A percentile compares a stretch with the other conserved stretches of the same genome.
phyloP scores from a whole-genome alignment of 331 rosid species.

The Malus hybrid region DNA sequence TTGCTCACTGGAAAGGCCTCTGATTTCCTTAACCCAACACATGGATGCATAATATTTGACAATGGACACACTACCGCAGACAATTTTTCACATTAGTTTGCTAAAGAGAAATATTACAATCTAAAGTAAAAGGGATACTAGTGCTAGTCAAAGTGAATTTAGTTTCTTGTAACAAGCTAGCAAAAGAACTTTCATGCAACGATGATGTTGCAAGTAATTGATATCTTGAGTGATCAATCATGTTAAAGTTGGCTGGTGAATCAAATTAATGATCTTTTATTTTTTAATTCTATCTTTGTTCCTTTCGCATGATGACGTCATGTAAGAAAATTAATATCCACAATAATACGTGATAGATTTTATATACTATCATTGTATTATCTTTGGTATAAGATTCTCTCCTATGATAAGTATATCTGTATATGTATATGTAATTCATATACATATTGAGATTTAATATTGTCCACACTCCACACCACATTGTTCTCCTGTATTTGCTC shows the following conservation, averaged over 20 bases:
- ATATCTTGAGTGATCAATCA: no score
- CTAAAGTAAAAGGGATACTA: neutral
- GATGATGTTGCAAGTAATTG: no score
- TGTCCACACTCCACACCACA: neutral
- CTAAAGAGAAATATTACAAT: neutral
- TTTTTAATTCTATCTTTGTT: no score
- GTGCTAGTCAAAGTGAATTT: neutral
- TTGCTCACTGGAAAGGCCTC: neutral
- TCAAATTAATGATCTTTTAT: no score
- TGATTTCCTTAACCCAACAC: neutral
- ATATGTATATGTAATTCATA: no score
- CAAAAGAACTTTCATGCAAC: neutral
- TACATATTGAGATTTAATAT: neutral
- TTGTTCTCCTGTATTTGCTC: conserved; percentile 45
- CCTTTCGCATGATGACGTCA: no score
- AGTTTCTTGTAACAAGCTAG: neutral
- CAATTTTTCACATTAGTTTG: neutral
- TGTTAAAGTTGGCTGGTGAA: no score
- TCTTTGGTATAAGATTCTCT: no score
- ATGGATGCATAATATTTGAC: neutral
- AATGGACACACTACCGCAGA: neutral
- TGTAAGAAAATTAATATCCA: no score
- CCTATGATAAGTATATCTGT: no score
- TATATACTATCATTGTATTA: no score
- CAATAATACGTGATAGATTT: no score